These are phyloP conservation scores for Rehmannia glutinosa DNA, from an alignment of 257 asterid species.

Conservation along the genomic window DNA sequence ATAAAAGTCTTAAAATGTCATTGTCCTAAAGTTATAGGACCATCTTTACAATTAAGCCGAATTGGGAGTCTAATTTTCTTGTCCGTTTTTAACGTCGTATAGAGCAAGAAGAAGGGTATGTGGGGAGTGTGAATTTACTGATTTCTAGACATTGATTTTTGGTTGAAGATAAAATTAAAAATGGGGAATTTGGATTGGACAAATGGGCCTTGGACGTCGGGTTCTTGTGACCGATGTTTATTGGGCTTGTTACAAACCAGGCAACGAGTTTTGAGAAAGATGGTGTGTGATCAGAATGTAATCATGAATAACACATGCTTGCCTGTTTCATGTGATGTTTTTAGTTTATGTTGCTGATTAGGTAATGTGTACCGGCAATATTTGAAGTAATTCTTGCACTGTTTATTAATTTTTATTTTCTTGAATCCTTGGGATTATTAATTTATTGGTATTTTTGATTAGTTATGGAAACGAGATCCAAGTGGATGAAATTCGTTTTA, in stretches of 20 bases:
- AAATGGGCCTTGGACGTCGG: slow-evolving; percentile 5
- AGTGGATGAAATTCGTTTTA: too few relatives aligned
- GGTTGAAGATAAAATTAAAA: neutral
- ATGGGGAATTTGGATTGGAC: slow-evolving; percentile 7
- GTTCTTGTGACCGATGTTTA: slow-evolving; percentile 2
- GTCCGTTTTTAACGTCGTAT: slow-evolving; percentile 25
- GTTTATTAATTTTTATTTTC: too few relatives aligned
- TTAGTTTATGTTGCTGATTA: neutral
- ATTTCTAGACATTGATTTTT: slow-evolving; percentile 13
- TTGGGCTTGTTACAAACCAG: slow-evolving; percentile 28
- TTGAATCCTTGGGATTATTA: neutral
- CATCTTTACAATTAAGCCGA: too few relatives aligned
- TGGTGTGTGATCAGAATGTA: slow-evolving; percentile 27
- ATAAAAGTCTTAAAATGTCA: too few relatives aligned
- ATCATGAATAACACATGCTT: too few relatives aligned
- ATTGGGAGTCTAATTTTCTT: slow-evolving; percentile 16
- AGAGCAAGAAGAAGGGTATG: slow-evolving; percentile 11
- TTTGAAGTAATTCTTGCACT: neutral
- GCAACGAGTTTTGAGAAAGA: slow-evolving; percentile 14
- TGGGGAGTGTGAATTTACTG: slow-evolving; percentile 7
- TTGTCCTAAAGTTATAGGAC: too few relatives aligned
- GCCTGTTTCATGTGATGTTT: neutral
- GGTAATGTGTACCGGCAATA: too few relatives aligned
- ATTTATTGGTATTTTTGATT: neutral
- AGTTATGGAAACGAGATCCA: too few relatives aligned